A percentile compares a stretch with the other conserved stretches of the same genome.
Evolutionary conservation across 2,329 filamentous ascomycete genomes (phyloP).

Genomic region (Xylariaceae sp.): DNA sequence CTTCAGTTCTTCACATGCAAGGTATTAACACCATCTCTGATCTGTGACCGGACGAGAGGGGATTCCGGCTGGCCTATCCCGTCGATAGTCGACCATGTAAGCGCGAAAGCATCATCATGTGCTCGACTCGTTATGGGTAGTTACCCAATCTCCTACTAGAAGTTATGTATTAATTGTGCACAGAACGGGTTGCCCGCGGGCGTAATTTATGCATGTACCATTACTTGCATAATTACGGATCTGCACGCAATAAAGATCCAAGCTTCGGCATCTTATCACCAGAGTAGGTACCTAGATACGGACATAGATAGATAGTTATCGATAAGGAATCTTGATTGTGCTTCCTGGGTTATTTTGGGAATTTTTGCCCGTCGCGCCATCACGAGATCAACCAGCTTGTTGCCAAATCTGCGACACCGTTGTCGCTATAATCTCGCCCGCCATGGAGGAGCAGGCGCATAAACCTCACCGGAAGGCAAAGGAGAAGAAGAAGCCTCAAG

Average conservation of each 20-base stretch:
- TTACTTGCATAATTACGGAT: no score
- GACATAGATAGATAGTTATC: constrained; percentile 6
- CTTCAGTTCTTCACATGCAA: not conserved
- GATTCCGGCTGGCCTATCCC: not conserved
- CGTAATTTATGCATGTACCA: not conserved
- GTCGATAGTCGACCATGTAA: no score
- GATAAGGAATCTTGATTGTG: constrained; percentile 10
- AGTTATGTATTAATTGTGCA: not conserved
- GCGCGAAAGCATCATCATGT: not conserved
- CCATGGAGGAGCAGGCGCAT: constrained; percentile 77
- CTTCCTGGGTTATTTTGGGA: not conserved
- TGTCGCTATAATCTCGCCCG: constrained; percentile 10
- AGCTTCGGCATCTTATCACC: not conserved
- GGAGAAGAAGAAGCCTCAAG: constrained; percentile 74
- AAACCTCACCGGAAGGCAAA: constrained; percentile 81
- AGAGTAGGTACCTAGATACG: not conserved
- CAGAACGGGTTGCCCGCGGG: not conserved
- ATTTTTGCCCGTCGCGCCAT: constrained; percentile 11
- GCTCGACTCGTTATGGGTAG: not conserved
- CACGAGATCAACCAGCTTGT: not conserved
- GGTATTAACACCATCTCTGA: not conserved
- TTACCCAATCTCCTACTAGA: not conserved
- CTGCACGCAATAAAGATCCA: no score
- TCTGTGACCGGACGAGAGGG: not conserved
- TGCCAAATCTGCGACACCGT: not conserved